Conservation (phyloP, 1,284 basidiomycete species). For the Ustilago sp. region DNA sequence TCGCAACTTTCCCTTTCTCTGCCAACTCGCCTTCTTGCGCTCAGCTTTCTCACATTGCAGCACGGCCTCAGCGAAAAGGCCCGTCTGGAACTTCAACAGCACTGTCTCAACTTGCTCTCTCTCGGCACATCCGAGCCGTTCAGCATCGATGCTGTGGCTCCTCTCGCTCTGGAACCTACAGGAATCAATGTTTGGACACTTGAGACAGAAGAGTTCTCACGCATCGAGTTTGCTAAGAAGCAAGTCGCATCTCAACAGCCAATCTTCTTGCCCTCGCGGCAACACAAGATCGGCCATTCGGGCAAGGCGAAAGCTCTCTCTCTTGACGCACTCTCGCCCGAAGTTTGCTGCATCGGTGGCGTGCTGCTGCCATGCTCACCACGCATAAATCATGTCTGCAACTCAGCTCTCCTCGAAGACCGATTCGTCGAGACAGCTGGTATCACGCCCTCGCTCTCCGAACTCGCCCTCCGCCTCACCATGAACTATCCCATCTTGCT, state of each 20-base stretch:
- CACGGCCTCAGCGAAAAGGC: conserved; percentile 45
- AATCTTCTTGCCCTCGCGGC: conserved; percentile 10
- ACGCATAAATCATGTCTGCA: background rate
- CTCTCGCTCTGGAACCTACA: conserved; percentile 26
- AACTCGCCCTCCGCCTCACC: conserved; percentile 78
- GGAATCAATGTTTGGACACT: conserved; percentile 53
- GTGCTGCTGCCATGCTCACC: conserved; percentile 46
- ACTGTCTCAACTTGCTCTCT: conserved; percentile 21
- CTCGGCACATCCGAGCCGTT: conserved; percentile 11
- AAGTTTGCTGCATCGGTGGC: conserved; percentile 51
- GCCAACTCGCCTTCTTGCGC: conserved; percentile 53
- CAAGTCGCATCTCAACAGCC: conserved; percentile 9
- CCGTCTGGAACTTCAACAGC: conserved; percentile 34
- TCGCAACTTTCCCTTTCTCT: conserved; percentile 11
- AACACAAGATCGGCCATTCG: background rate
- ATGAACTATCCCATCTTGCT: conserved; percentile 83
- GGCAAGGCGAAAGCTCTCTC: conserved; percentile 5
- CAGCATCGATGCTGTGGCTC: conserved; percentile 23
- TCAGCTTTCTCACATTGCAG: conserved; percentile 47
- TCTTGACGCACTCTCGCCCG: conserved; percentile 14
- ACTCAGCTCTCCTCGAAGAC: conserved; percentile 3
- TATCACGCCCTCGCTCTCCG: conserved; percentile 75
- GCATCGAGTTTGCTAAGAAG: conserved; percentile 16
- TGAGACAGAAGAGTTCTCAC: conserved; percentile 37
- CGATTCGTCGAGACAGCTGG: conserved; percentile 76